These are phyloP conservation scores for Geoglossum cookeanum DNA, from an alignment of 2,329 filamentous ascomycete species.

Conservation along the genomic window DNA sequence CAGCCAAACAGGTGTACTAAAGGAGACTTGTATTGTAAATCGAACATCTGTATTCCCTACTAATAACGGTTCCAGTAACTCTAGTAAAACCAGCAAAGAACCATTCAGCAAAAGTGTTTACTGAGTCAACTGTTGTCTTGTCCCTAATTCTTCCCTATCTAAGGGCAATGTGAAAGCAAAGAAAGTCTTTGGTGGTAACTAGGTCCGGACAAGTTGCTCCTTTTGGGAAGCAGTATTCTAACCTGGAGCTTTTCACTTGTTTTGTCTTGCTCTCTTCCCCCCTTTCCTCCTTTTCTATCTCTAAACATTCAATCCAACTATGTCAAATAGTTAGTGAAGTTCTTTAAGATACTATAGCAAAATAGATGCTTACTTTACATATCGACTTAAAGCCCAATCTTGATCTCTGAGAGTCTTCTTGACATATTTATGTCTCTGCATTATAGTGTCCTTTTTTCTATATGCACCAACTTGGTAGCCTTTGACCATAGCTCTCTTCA, in stretches of 20 bases:
- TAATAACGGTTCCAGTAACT: conserved; percentile 5
- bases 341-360: not conserved
- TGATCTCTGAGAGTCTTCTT: not conserved
- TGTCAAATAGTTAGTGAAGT: not conserved
- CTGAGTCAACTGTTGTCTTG: conserved; percentile 5
- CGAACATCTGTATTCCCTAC: conserved; percentile 5
- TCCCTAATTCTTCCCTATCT: conserved; percentile 5
- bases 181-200: not conserved
- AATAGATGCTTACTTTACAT: not conserved
- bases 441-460: too few species aligned
- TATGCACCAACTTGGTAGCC: too few species aligned
- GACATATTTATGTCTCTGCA: too few species aligned
- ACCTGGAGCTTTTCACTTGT: not conserved
- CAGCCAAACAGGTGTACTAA: not conserved
- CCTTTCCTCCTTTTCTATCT: not conserved
- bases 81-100: conserved; percentile 8
- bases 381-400: not conserved
- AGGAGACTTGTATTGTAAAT: conserved; percentile 5
- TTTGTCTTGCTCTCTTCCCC: not conserved
- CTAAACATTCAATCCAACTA: not conserved
- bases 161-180: not conserved
- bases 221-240: not conserved
- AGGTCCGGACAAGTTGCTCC: not conserved
- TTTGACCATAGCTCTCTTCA: too few species aligned
- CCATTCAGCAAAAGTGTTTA: conserved; percentile 8